Evolutionary conservation across 139 green algal genomes (phyloP), one percentile per base, ranked within the genome.

Genomic region (Picochlorum sp.): DNA sequence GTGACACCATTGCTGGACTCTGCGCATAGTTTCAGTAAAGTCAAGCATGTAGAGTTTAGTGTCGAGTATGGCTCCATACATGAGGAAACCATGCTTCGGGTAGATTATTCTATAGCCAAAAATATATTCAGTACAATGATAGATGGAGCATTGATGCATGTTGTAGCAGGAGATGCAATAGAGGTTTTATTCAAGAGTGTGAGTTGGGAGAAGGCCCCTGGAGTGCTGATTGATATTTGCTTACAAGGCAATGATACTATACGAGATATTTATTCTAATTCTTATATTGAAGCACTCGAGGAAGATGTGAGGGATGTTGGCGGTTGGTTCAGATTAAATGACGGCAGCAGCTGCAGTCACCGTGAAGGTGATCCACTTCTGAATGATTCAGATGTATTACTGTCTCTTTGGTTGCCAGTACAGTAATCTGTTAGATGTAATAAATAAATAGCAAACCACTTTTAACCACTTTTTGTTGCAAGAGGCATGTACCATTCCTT

Each of bases 401-500:
- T 41, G 4, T 41, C 34, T 0, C 34, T 41, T 41, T 41, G 34
- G 34, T 11, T 26, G 9, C 23, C 23, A 58, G 9, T 26, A 11
- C 9, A 49, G 23, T 26, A 58, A 10, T 49, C 2, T 10, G 0
- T 4, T 58, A 14, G 9, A 58, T 58, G 23, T 58, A 49, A 49
- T 58, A 49, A 26, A 58, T 49, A 14, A 58, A 58, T 30, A 30
- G 28, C 4, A 30, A 30, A 7, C 28, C 24, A 28, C 24, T 28
- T 30, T 62, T 21, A 65, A 56, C 13, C 58, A 26, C 13, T 24
- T 24, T 20, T 57, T 9, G 13, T 14, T 8, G 41, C 60, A 11
- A 34, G 67, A 0, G 84, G 84, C 60, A 82, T 38, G 61, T 88
- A 94, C 87, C 87, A 94, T 16, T 76, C 69, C 11, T 74, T 67